Base-by-base conservation (phyloP, 2,329 filamentous ascomycete genomes). In the Thermomyces lanuginosus region DNA sequence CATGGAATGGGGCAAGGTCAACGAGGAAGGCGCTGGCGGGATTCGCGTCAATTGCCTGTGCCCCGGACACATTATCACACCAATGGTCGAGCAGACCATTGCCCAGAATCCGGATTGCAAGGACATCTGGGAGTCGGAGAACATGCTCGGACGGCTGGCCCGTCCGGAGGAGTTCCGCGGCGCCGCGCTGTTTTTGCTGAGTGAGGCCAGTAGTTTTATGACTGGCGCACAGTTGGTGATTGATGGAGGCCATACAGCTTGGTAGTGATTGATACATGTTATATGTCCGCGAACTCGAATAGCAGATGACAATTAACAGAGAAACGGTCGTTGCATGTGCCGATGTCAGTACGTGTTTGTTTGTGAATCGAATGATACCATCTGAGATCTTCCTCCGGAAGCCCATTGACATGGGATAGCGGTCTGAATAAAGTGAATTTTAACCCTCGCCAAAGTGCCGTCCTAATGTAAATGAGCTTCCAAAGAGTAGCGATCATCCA, bases 11-110 rank as follows among this genome's bases (percentile, higher is more conserved):
- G 61, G 51, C 21, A 52, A 49, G 18, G 21, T 15, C 2, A 18
- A 32, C 8, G 20, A 32, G 8, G 23, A 27, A 1, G 30, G 26
- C 3, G 22, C 26, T 15, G 49, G 52, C 42, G 50, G 59, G 1
- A 67, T 69, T 25, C 49, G 63, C 2, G 64, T 69, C n/a, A 69
- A 69, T 37, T 59, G 56, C 8, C 38, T 68, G 16, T 63, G 58
- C 32, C 63, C 63, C 1, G 64, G 63, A 0, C 63, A 69, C 30
- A 65, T 68, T 22, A 49, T 65, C 14, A 69, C 64, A 0, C 70
- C 76, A 12, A 92, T 92, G 83, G 79, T 89, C 1, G 69, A 80
- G 46, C 66, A 69, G 30, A 66, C 91, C 15, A 86, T 92, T 43
- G 64, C 72, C 36, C 63, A 76, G 35, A 77, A 70, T 38, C 82